Evolutionary conservation across 208 protist genomes (phyloP), one percentile per base, ranked within the genome.

Genomic region (Trypanosoma grayi): DNA sequence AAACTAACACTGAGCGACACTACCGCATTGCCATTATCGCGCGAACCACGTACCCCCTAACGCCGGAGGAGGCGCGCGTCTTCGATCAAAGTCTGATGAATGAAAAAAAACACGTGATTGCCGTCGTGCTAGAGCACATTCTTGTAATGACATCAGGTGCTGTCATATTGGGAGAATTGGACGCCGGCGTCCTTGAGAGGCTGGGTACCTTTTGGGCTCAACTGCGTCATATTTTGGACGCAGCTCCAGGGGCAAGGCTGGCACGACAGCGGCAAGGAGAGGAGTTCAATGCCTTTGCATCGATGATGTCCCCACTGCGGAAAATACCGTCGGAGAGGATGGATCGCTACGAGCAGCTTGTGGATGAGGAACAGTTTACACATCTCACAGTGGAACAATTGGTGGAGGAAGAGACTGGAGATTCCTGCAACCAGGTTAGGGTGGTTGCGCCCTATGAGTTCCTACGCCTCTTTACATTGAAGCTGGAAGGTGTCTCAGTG

Each of bases 61-160:
- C 57, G 34, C 41, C 40, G 59, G 11, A 10, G 10, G 66, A 72
- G 48, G 57, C 58, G 13, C 22, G 25, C 4, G 18, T 28, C 8
- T 72, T 46, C 41, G 60, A 20, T 14, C 25, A 16, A 9, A 45
- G 60, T n/a, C 10, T 65, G 24, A 10, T 33, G 30, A 24, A 60
- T 31, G 39, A 40, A 22, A 31, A 37, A 34, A 13, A 41, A 20
- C 3, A 53, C 40, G 25, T 50, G 1, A n/a, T 51, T 4, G 56
- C 56, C 28, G 43, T 62, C 55, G 56, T 72, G 46, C 39, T 72
- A 28, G 58, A 72, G 28, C 56, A 65, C 31, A 51, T 72, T 28
- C 51, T 65, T 55, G 33, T 72, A n/a, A 72, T 54, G 27, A 65
- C 58, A 22, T 64, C 66, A 18, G 66, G 58, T 28, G 58, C 58